Percentiles rank a stretch among this genome's conserved stretches.
phyloP scores from a whole-genome alignment of 345 rosid genomes.

The Pugionium cornutum region DNA sequence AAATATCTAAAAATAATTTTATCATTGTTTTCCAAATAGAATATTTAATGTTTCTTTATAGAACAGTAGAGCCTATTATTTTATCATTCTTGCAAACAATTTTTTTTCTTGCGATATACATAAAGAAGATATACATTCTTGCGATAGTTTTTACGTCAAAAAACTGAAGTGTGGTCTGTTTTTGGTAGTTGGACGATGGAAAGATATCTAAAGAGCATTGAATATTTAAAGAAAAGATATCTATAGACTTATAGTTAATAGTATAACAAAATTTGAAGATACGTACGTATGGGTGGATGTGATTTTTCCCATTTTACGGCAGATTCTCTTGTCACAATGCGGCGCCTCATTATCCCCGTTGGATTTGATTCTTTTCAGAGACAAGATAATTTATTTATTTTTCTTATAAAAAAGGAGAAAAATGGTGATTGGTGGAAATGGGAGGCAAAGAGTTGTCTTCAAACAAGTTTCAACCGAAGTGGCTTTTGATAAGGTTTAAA shows the following conservation, averaged over 20 bases:
- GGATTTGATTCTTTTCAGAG: background rate
- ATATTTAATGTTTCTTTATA: background rate
- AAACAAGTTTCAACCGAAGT: constrained; percentile 25
- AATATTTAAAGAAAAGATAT: no score
- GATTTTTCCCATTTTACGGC: constrained; percentile 40
- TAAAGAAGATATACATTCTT: no score
- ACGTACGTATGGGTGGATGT: constrained; percentile 37
- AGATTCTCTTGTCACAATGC: constrained; percentile 19
- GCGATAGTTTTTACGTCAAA: no score
- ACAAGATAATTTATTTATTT: background rate
- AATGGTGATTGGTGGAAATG: constrained; percentile 35
- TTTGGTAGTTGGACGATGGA: no score
- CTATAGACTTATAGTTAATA: background rate
- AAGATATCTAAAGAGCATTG: no score
- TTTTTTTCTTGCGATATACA: no score
- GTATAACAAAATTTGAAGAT: constrained; percentile 17
- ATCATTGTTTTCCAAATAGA: no score
- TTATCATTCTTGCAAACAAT: no score
- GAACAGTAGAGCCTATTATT: background rate
- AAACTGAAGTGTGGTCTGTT: no score
- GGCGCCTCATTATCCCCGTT: constrained; percentile 21
- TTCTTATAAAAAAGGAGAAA: constrained; percentile 12
- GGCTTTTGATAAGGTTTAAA: constrained; percentile 36
- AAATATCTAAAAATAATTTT: background rate
- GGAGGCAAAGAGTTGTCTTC: constrained; percentile 35